A percentile compares a stretch with the other conserved stretches of the same genome.
Conservation (phyloP, 2,329 filamentous ascomycete genomes). For the Pseudocercospora pini-densiflorae region DNA sequence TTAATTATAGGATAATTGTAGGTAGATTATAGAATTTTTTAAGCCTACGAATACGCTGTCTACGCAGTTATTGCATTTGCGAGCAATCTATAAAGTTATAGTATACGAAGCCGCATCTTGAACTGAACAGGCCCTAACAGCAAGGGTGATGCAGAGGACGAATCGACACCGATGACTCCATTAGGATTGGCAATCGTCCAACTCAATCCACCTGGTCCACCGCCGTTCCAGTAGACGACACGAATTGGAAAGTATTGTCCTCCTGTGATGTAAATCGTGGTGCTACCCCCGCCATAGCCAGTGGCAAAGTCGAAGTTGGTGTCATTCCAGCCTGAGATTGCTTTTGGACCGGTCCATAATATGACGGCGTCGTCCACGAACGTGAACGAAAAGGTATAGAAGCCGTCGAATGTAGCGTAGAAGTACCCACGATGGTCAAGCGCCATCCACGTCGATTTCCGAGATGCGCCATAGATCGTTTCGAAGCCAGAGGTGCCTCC, state of each 20-base stretch:
- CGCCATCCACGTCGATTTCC: neutral
- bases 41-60: too few species aligned
- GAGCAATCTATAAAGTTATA: too few species aligned
- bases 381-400: neutral
- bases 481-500: neutral
- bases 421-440: neutral
- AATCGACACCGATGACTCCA: neutral
- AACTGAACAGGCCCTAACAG: neutral
- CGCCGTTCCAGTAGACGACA: neutral
- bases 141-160: neutral
- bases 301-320: neutral
- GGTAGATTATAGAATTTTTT: too few species aligned
- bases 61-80: too few species aligned
- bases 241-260: neutral
- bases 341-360: neutral
- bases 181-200: neutral
- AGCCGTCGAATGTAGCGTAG: neutral
- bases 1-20: too few species aligned
- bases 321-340: neutral
- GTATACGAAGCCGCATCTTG: too few species aligned
- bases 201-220: neutral
- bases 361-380: neutral
- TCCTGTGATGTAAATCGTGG: neutral
- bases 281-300: neutral
- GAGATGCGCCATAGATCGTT: neutral